These are phyloP conservation scores for Cordyceps tenuipes DNA, from an alignment of 2,329 filamentous ascomycete species.

Conservation along the genomic window DNA sequence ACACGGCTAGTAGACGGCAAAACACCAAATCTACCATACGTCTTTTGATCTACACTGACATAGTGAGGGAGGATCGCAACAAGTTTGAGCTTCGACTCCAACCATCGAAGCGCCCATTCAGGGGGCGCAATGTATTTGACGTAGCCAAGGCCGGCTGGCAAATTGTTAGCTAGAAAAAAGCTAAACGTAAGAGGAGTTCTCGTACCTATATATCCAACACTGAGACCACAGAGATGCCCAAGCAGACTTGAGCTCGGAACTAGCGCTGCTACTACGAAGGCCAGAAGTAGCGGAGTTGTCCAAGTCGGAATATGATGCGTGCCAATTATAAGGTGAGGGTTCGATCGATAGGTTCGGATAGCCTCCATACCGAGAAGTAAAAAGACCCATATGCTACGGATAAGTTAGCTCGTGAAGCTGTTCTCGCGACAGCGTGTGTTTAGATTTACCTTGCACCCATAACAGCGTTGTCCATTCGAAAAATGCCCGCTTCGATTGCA, in stretches of 20 bases:
- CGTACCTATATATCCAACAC: constrained; percentile 78
- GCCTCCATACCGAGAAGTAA: constrained; percentile 77
- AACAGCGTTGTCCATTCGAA: constrained; percentile 63
- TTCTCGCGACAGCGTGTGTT: no score
- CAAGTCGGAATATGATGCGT: constrained; percentile 75
- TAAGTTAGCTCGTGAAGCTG: background rate
- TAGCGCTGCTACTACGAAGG: constrained; percentile 66
- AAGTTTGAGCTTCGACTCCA: constrained; percentile 82
- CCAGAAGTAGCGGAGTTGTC: constrained; percentile 74
- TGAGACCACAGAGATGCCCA: constrained; percentile 78
- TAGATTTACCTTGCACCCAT: constrained; percentile 67
- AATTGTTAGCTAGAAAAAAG: background rate
- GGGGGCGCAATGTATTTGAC: constrained; percentile 84
- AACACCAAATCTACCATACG: constrained; percentile 85
- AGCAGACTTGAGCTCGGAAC: constrained; percentile 75
- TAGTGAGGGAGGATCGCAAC: constrained; percentile 81
- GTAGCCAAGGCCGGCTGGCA: constrained; percentile 73
- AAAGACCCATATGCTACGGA: constrained; percentile 78
- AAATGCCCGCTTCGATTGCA: constrained; percentile 63
- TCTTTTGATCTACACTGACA: constrained; percentile 92
- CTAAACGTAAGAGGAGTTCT: constrained; percentile 25
- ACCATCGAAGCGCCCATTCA: constrained; percentile 77
- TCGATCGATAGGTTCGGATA: constrained; percentile 72
- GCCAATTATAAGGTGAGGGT: constrained; percentile 64
- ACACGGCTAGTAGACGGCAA: constrained; percentile 51